These are phyloP conservation scores for Luffa acutangula DNA, from an alignment of 306 rosid genomes.

Conservation along the genomic window DNA sequence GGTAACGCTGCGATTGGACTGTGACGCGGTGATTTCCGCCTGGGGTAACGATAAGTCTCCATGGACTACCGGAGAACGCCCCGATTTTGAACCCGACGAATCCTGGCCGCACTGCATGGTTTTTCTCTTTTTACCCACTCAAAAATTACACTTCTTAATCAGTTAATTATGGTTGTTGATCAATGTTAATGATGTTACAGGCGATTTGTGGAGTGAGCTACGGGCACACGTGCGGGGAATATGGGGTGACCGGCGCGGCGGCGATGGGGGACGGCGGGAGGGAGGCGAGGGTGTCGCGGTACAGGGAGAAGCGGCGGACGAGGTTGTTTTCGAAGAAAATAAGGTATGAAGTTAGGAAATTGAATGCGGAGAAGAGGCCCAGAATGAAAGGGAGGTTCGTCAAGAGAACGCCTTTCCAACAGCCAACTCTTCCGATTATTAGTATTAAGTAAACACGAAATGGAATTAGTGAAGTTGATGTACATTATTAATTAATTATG, in stretches of 20 bases:
- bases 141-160: background rate
- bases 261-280: conserved; percentile 49
- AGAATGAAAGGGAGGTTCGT: conserved; percentile 97
- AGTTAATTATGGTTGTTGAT: background rate
- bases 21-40: conserved; percentile 55
- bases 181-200: conserved; percentile 14
- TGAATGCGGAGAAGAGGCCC: conserved; percentile 96
- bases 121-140: background rate
- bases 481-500: background rate
- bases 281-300: conserved; percentile 84
- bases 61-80: conserved; percentile 56
- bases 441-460: background rate
- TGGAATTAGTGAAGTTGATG: background rate
- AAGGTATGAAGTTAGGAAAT: conserved; percentile 86
- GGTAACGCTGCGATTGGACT: conserved; percentile 52
- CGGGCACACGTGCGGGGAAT: conserved; percentile 24
- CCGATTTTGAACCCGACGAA: conserved; percentile 35
- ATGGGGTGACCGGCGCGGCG: conserved; percentile 24
- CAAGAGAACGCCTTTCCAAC: conserved; percentile 46
- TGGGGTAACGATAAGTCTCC: conserved; percentile 68
- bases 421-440: conserved; percentile 16
- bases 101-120: conserved; percentile 51
- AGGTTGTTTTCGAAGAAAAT: conserved; percentile 88
- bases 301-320: conserved; percentile 78
- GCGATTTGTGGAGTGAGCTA: conserved; percentile 20